Evolutionary conservation across 257 asterid species (phyloP), one percentile per base, ranked within the genome.

Genomic region (Nicotiana attenuata): DNA sequence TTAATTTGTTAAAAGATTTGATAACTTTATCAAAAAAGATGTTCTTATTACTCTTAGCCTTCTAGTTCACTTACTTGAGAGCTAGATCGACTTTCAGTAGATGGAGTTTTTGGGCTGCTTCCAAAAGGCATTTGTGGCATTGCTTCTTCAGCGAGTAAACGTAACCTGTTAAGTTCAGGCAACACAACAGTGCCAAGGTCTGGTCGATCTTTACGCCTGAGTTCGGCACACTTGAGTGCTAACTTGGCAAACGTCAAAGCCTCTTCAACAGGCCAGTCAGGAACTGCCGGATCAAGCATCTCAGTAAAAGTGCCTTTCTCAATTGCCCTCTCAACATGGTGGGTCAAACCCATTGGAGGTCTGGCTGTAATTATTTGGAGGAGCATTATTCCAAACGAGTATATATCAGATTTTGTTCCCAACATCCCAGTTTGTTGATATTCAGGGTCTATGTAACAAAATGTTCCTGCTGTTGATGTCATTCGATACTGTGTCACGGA

Each of bases 381-480:
- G 83, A 95, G 89, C 94, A 92, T 89, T 19, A 95, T 90, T 10
- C 99, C 98, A 24, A 95, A 88, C 24, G 99, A 95, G 88, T 95
- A 95, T 22, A 95, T 60, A 59, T 95, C 98, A 2, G 99, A 95
- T 83, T 93, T 95, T 81, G 83, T 89, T 11, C 98, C 98, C 2
- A 95, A 90, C 97, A 91, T 95, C 53, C 99, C 99, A 0, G 99
- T 95, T 77, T 95, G 97, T 84, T 95, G 99, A 79, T 95, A 95
- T 65, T 95, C 98, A 0, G 98, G 99, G 75, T 95, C 99, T 64
- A 93, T 95, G 86, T 95, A 93, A 88, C 98, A 95, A 89, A 95
- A 95, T 3, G 98, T 95, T 78, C 99, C 99, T 3, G 98, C 98
- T 77, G 99, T 84, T 52, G 99, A 93, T 38, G 99, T 95, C 99